These are phyloP conservation scores for Ogataea polymorpha DNA, from an alignment of 805 yeast genomes.

Conservation along the genomic window DNA sequence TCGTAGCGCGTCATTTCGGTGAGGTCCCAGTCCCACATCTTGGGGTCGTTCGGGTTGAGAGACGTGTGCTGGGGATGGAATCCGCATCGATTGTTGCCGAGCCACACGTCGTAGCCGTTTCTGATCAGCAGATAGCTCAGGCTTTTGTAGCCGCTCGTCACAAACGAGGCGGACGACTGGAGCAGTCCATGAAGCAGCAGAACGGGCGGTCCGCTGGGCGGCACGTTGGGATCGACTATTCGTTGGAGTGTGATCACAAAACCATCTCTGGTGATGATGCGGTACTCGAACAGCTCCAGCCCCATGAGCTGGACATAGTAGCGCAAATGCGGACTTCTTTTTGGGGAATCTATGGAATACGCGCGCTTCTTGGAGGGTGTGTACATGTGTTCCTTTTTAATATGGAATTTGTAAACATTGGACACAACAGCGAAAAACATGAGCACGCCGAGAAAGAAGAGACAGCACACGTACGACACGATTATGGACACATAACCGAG, in stretches of 20 bases:
- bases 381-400: slow-evolving; percentile 11
- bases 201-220: slow-evolving; percentile 47
- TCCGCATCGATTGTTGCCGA: slow-evolving; percentile 89
- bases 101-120: slow-evolving; percentile 80
- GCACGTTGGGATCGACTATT: slow-evolving; percentile 48
- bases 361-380: slow-evolving; percentile 14
- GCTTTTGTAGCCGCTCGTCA: slow-evolving; percentile 79
- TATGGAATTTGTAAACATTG: slow-evolving; percentile 12
- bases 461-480: slow-evolving; percentile 21
- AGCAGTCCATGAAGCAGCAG: slow-evolving; percentile 81
- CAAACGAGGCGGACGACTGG: slow-evolving; percentile 82
- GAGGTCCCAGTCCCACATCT: slow-evolving; percentile 94
- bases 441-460: slow-evolving; percentile 24
- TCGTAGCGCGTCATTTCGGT: slow-evolving; percentile 79
- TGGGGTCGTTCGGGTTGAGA: slow-evolving; percentile 39
- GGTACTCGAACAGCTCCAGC: slow-evolving; percentile 55
- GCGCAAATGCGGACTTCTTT: slow-evolving; percentile 40
- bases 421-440: slow-evolving; percentile 25
- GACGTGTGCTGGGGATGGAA: slow-evolving; percentile 65
- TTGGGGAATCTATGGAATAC: slow-evolving; percentile 31
- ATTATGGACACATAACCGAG: slow-evolving; percentile 8
- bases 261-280: slow-evolving; percentile 75
- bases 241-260: slow-evolving; percentile 66
- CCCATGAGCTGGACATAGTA: slow-evolving; percentile 68
- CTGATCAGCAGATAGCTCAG: slow-evolving; percentile 54